Conservation (phyloP, 371 early-diverging fungal species). For the Homolaphlyctis polyrhiza region DNA sequence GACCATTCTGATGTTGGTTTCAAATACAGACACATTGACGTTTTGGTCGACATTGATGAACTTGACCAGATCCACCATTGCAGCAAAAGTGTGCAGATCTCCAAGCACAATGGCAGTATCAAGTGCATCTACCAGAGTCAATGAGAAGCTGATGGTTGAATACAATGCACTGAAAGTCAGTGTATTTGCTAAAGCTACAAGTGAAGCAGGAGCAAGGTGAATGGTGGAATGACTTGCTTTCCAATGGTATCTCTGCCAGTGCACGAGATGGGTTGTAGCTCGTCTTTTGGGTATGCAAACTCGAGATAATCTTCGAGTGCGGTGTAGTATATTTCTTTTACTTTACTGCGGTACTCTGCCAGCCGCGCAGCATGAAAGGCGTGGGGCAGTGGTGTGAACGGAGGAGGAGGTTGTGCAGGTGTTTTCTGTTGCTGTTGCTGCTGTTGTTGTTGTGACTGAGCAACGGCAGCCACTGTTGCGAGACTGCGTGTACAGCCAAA, state of each 20-base stretch:
- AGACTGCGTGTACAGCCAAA: too few relatives aligned
- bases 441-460: too few relatives aligned
- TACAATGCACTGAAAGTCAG: not conserved
- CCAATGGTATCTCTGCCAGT: slow-evolving; percentile 19
- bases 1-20: slow-evolving; percentile 25
- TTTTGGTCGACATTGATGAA: slow-evolving; percentile 14
- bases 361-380: not conserved
- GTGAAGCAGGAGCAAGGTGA: not conserved
- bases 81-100: slow-evolving; percentile 9
- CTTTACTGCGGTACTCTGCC: slow-evolving; percentile 8
- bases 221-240: slow-evolving; percentile 9
- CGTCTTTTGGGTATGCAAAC: slow-evolving; percentile 23
- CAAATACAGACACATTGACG: slow-evolving; percentile 31
- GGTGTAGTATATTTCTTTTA: slow-evolving; percentile 25
- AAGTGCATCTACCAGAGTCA: slow-evolving; percentile 21
- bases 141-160: slow-evolving; percentile 25
- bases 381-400: not conserved
- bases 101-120: slow-evolving; percentile 19
- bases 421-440: too few relatives aligned
- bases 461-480: too few relatives aligned
- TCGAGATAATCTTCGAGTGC: slow-evolving; percentile 13
- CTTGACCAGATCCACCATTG: slow-evolving; percentile 7
- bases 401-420: not conserved
- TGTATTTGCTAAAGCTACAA: not conserved
- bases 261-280: slow-evolving; percentile 19